phyloP scores from a whole-genome alignment of 116 monocot genomes.

The Dioscorea cayenensis region DNA sequence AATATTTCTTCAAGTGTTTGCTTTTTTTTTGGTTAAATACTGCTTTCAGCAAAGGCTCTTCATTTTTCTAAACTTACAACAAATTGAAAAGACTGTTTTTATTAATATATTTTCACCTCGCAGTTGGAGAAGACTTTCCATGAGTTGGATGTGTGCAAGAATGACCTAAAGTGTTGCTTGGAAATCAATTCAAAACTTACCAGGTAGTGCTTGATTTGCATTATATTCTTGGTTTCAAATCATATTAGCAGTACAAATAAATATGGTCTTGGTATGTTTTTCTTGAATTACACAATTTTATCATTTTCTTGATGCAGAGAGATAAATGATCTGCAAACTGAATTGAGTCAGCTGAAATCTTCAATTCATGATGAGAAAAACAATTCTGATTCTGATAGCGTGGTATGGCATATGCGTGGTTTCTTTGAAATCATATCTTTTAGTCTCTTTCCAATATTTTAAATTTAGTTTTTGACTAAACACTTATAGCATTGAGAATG shows the following conservation, averaged over 20 bases:
- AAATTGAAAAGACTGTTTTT: no score
- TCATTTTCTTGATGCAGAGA: conserved; percentile 43
- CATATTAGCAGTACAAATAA: not conserved
- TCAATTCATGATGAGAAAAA: conserved; percentile 9
- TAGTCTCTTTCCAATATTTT: not conserved
- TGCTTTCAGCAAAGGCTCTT: not conserved
- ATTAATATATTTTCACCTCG: not conserved
- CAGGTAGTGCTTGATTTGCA: conserved; percentile 34
- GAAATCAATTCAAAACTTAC: conserved; percentile 65
- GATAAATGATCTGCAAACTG: conserved; percentile 31
- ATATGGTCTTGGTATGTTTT: not conserved
- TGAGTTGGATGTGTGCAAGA: conserved; percentile 77
- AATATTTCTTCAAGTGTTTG: not conserved
- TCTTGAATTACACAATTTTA: not conserved
- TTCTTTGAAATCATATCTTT: not conserved
- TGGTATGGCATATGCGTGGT: conserved; percentile 38
- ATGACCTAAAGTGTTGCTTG: conserved; percentile 54
- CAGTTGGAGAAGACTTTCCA: conserved; percentile 58
- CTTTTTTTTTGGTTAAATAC: not conserved
- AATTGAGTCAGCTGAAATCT: conserved; percentile 29
- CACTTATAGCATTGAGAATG: not conserved
- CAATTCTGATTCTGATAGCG: conserved; percentile 19
- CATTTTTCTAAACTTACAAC: not conserved
- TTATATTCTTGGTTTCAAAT: not conserved
- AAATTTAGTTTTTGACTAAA: no score